phyloP scores from a whole-genome alignment of 73 alveolate genomes.

The Durusdinium trenchii region DNA sequence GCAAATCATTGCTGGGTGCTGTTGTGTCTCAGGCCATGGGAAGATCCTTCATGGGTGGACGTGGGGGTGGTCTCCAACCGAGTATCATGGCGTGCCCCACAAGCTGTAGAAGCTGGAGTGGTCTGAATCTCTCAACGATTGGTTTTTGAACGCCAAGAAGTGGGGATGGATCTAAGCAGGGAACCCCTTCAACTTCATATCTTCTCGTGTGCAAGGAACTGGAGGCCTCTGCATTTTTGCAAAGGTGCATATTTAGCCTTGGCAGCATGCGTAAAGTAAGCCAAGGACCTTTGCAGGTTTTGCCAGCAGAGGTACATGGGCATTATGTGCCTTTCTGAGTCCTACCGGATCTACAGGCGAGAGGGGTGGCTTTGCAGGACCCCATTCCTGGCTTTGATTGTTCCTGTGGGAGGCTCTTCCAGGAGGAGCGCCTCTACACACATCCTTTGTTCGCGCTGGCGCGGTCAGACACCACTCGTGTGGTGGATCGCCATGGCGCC shows the following conservation, averaged over 20 bases:
- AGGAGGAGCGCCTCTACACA: conserved; percentile 81
- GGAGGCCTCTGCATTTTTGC: too few relatives aligned
- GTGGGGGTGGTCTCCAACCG: conserved; percentile 68
- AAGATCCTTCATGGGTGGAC: conserved; percentile 47
- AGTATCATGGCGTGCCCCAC: conserved; percentile 79
- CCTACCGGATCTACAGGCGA: conserved; percentile 78
- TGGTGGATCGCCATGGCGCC: conserved; percentile 52
- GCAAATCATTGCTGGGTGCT: too few relatives aligned
- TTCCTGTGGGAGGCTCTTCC: conserved; percentile 51
- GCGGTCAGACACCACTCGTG: conserved; percentile 79
- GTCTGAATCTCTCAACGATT: not conserved
- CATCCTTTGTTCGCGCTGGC: conserved; percentile 87
- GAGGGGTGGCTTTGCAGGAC: not conserved
- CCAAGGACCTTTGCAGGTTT: not conserved
- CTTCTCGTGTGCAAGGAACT: too few relatives aligned
- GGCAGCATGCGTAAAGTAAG: not conserved
- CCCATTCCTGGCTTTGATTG: not conserved
- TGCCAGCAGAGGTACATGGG: conserved; percentile 73
- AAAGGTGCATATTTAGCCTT: too few relatives aligned
- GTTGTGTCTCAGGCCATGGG: conserved; percentile 52
- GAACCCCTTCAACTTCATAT: too few relatives aligned
- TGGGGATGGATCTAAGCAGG: too few relatives aligned
- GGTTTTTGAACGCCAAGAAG: too few relatives aligned
- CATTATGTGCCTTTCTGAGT: conserved; percentile 71
- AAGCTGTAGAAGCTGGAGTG: not conserved